Evolutionary conservation across 2,329 filamentous ascomycete species (phyloP).

Genomic region (Lomentospora prolificans): DNA sequence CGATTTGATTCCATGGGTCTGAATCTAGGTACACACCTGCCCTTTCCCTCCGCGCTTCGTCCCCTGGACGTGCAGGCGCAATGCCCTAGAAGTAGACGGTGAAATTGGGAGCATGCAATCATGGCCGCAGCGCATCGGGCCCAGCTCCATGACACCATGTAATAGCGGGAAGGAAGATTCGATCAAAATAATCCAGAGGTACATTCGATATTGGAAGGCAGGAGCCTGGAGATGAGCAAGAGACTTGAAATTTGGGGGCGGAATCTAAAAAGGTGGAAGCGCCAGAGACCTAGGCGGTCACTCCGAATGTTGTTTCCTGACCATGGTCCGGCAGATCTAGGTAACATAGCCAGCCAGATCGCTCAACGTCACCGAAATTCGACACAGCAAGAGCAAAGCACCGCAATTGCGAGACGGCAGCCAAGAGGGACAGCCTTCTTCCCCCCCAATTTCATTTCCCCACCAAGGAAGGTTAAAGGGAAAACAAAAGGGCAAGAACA

Average conservation of each 20-base stretch:
- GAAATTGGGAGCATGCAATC: background rate
- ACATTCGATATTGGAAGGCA: too few relatives aligned
- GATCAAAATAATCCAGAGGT: too few relatives aligned
- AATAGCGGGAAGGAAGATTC: too few relatives aligned
- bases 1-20: too few relatives aligned
- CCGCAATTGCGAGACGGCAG: background rate
- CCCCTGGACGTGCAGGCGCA: background rate
- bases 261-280: background rate
- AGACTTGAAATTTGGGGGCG: background rate
- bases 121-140: background rate
- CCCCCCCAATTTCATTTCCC: background rate
- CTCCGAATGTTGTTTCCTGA: background rate
- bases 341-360: conserved; percentile 2
- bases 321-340: background rate
- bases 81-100: background rate
- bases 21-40: background rate
- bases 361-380: conserved; percentile 9
- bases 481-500: background rate
- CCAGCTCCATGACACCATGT: background rate
- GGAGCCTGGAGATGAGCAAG: background rate
- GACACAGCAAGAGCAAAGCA: background rate
- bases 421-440: background rate
- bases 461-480: too few relatives aligned
- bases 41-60: background rate
- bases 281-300: background rate